Conservation (phyloP, 1,284 basidiomycete species). For the Moesziomyces antarcticus region DNA sequence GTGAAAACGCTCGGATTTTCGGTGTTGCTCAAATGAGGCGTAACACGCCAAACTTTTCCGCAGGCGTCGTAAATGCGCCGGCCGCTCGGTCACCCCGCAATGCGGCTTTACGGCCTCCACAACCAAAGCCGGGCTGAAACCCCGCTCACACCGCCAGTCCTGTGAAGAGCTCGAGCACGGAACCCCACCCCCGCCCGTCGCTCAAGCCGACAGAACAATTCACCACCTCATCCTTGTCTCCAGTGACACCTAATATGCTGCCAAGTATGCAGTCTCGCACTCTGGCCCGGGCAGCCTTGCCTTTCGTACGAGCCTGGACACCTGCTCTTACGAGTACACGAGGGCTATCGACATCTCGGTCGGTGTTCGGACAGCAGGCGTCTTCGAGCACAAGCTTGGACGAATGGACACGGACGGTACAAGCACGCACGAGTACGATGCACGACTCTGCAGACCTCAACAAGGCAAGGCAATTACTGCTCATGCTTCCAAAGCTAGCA, state of each 20-base stretch:
- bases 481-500: conserved; percentile 27
- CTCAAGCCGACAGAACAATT: too few species aligned
- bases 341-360: background rate
- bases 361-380: background rate
- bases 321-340: background rate
- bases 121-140: background rate
- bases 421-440: conserved; percentile 19
- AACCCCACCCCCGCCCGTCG: too few species aligned
- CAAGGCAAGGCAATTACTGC: conserved; percentile 38
- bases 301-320: too few species aligned
- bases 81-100: background rate
- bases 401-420: conserved; percentile 20
- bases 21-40: too few species aligned
- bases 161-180: too few species aligned
- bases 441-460: conserved; percentile 40
- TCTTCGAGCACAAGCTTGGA: conserved; percentile 15
- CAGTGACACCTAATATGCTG: too few species aligned
- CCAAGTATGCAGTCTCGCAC: too few species aligned
- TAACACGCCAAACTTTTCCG: too few species aligned
- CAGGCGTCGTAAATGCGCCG: background rate
- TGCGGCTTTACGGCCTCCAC: background rate
- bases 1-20: too few species aligned
- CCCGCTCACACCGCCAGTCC: too few species aligned
- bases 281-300: too few species aligned
- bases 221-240: too few species aligned